Evolutionary conservation across 345 rosid genomes (phyloP).

Genomic region (Populus deltoides): DNA sequence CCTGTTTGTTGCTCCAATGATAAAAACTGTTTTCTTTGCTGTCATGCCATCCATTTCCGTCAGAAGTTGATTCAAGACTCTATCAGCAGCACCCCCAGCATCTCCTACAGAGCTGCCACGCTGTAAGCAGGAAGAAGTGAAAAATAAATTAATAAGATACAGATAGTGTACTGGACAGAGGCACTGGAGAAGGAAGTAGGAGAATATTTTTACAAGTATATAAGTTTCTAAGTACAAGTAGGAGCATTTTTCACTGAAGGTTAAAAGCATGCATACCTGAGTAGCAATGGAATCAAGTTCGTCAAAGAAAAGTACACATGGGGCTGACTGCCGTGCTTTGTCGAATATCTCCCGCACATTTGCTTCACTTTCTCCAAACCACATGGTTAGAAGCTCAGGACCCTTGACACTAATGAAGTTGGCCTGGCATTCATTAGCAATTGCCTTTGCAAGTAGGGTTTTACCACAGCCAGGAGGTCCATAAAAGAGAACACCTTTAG

Average conservation of each 20-base stretch:
- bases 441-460: constrained; percentile 40
- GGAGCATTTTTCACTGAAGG: not conserved
- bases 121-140: constrained; percentile 11
- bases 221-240: not conserved
- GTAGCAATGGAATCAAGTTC: constrained; percentile 40
- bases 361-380: constrained; percentile 43
- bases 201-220: not conserved
- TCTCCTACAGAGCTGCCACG: constrained; percentile 36
- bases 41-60: constrained; percentile 46
- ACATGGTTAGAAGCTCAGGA: constrained; percentile 37
- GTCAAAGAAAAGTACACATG: constrained; percentile 39
- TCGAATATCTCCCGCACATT: constrained; percentile 36
- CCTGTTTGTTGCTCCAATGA: constrained; percentile 38
- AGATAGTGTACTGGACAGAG: not conserved
- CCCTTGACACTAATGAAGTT: constrained; percentile 38
- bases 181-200: not conserved
- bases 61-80: constrained; percentile 38
- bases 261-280: constrained; percentile 17
- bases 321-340: constrained; percentile 40
- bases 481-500: constrained; percentile 38
- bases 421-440: constrained; percentile 40
- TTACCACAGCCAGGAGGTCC: constrained; percentile 39
- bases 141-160: not conserved
- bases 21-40: constrained; percentile 34
- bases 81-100: constrained; percentile 43